Percentiles rank a stretch among this genome's conserved stretches.
phyloP scores from a whole-genome alignment of 371 early-diverging fungal genomes.

The Rhizomucor pusillus region DNA sequence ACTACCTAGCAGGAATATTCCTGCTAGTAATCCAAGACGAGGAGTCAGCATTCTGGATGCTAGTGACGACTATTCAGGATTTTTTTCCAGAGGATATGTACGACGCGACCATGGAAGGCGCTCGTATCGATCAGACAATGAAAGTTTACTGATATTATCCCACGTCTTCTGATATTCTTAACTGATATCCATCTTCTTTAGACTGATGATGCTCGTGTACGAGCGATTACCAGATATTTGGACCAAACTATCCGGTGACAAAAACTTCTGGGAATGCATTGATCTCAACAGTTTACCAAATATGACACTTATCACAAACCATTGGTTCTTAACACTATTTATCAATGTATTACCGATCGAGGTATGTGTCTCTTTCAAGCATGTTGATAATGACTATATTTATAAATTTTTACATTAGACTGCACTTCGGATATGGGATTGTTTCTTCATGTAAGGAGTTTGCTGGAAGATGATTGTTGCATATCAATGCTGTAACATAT shows the following conservation, averaged over 20 bases:
- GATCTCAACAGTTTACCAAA: slow-evolving; percentile 59
- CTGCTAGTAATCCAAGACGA: slow-evolving; percentile 72
- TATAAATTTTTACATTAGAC: slow-evolving; percentile 43
- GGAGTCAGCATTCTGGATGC: slow-evolving; percentile 80
- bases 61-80: slow-evolving; percentile 71
- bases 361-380: slow-evolving; percentile 20
- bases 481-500: neutral
- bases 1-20: slow-evolving; percentile 77
- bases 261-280: slow-evolving; percentile 52
- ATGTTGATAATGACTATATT: too few relatives aligned
- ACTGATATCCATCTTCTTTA: too few relatives aligned
- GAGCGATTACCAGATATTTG: slow-evolving; percentile 60
- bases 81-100: slow-evolving; percentile 78
- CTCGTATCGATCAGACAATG: slow-evolving; percentile 74
- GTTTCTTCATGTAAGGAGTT: slow-evolving; percentile 66
- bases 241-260: slow-evolving; percentile 50
- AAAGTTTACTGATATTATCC: too few relatives aligned
- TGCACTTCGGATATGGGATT: slow-evolving; percentile 80
- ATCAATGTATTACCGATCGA: slow-evolving; percentile 79
- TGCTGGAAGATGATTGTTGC: too few relatives aligned
- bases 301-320: slow-evolving; percentile 74
- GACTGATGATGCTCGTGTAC: slow-evolving; percentile 59
- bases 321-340: slow-evolving; percentile 83
- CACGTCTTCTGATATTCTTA: too few relatives aligned
- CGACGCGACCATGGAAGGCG: slow-evolving; percentile 75